Evolutionary conservation across 1,139 yeast genomes (phyloP).

Genomic region (Scheffersomyces segobiensis): DNA sequence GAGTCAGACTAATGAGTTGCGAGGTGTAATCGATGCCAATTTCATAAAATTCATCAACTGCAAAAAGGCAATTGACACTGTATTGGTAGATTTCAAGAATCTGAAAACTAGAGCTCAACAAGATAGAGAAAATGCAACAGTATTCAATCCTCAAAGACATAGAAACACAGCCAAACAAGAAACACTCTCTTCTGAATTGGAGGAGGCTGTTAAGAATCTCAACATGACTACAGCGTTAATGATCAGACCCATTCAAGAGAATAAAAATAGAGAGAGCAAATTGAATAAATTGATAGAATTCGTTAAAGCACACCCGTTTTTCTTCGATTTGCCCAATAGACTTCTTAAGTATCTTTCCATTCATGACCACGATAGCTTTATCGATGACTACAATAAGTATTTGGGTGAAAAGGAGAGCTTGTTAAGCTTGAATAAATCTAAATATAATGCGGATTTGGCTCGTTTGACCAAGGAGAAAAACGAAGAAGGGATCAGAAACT

Average conservation of each 20-base stretch:
- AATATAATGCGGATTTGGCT: slow-evolving; percentile 14
- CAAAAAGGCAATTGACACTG: slow-evolving; percentile 55
- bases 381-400: slow-evolving; percentile 69
- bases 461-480: slow-evolving; percentile 15
- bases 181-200: slow-evolving; percentile 36
- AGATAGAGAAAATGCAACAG: slow-evolving; percentile 36
- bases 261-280: slow-evolving; percentile 59
- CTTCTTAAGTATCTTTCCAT: slow-evolving; percentile 54
- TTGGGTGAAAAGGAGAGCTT: slow-evolving; percentile 27
- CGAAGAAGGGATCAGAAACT: slow-evolving; percentile 14
- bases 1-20: slow-evolving; percentile 65
- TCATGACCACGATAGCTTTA: slow-evolving; percentile 69
- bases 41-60: slow-evolving; percentile 74
- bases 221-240: slow-evolving; percentile 63
- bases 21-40: slow-evolving; percentile 68
- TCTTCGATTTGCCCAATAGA: slow-evolving; percentile 72
- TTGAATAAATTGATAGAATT: slow-evolving; percentile 61
- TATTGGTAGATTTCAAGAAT: slow-evolving; percentile 33
- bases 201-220: slow-evolving; percentile 47
- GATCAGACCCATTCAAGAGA: slow-evolving; percentile 75
- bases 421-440: slow-evolving; percentile 14
- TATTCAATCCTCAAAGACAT: slow-evolving; percentile 39
- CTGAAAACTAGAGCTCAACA: slow-evolving; percentile 39
- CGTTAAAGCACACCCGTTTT: slow-evolving; percentile 58
- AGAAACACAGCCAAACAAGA: slow-evolving; percentile 20